These are phyloP conservation scores for Zygotorulaspora danielsina DNA, from an alignment of 805 yeast species.

Conservation along the genomic window DNA sequence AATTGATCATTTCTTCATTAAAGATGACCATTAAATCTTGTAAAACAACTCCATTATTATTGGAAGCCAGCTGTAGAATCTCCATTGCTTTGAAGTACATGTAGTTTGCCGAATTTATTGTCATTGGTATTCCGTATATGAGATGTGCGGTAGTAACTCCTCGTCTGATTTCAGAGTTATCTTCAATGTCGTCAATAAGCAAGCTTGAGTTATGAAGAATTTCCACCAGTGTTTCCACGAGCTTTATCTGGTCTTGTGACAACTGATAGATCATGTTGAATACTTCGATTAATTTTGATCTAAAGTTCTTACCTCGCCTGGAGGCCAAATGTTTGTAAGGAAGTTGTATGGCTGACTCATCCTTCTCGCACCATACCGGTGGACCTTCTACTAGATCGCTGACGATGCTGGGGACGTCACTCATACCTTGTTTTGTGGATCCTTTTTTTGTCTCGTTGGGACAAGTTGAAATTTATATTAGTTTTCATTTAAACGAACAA, in stretches of 20 bases:
- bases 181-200: slow-evolving; percentile 86
- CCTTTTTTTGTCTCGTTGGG: no score
- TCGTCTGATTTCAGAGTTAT: slow-evolving; percentile 62
- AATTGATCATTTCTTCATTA: slow-evolving; percentile 68
- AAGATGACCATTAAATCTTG: slow-evolving; percentile 41
- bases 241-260: slow-evolving; percentile 36
- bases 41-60: slow-evolving; percentile 17
- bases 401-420: slow-evolving; percentile 2
- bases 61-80: slow-evolving; percentile 38
- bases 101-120: slow-evolving; percentile 78
- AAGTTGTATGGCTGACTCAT: slow-evolving; percentile 32
- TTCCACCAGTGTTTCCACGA: slow-evolving; percentile 48
- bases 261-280: slow-evolving; percentile 52
- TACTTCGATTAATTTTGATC: slow-evolving; percentile 45
- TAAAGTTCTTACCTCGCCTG: slow-evolving; percentile 54
- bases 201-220: slow-evolving; percentile 63
- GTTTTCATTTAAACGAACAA: no score
- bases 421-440: neutral
- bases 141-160: slow-evolving; percentile 78
- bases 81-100: slow-evolving; percentile 73
- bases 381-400: slow-evolving; percentile 12
- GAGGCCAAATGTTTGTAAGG: slow-evolving; percentile 51
- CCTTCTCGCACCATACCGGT: slow-evolving; percentile 31
- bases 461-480: no score
- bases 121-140: slow-evolving; percentile 70